A percentile compares a stretch with the other conserved stretches of the same genome.
Evolutionary conservation across 768 basidiomycete genomes (phyloP).

Genomic region (Trichaptum fuscoviolaceum): DNA sequence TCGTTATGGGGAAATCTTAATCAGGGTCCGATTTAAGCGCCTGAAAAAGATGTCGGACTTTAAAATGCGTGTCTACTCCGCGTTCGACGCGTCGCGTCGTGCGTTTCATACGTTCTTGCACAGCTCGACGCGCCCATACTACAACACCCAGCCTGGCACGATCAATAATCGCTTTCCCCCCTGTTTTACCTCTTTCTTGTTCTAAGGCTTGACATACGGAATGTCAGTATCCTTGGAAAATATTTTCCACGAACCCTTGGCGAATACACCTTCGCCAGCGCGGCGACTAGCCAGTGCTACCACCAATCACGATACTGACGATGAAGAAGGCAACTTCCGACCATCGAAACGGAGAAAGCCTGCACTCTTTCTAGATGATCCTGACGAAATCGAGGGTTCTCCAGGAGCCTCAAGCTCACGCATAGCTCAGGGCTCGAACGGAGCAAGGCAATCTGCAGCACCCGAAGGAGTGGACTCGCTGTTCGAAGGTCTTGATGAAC

Average conservation of each 20-base stretch:
- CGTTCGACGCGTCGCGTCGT: background rate
- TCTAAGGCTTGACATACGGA: constrained; percentile 7
- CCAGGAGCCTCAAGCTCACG: constrained; percentile 21
- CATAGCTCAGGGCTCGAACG: background rate
- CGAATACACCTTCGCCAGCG: constrained; percentile 18
- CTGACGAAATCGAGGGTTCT: constrained; percentile 33
- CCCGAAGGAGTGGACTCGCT: constrained; percentile 33
- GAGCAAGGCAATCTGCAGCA: constrained; percentile 11
- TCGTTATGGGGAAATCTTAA: background rate
- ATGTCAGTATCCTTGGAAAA: constrained; percentile 37
- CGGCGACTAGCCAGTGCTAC: constrained; percentile 5
- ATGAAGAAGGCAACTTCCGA: constrained; percentile 12
- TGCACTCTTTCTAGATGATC: constrained; percentile 55
- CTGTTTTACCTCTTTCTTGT: background rate
- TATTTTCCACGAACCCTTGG: constrained; percentile 56
- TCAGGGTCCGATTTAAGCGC: background rate
- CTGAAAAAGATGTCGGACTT: constrained; percentile 2
- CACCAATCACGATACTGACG: constrained; percentile 14
- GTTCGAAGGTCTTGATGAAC: constrained; percentile 45
- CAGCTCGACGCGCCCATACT: constrained; percentile 1
- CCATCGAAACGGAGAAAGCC: constrained; percentile 29
- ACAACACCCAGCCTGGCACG: background rate
- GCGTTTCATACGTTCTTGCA: background rate
- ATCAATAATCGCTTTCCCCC: background rate
- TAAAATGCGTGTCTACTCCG: background rate